Percentiles rank a stretch among this genome's conserved stretches.
Conservation (phyloP, 805 yeast species). For the Diddensiella santjacobensis region DNA sequence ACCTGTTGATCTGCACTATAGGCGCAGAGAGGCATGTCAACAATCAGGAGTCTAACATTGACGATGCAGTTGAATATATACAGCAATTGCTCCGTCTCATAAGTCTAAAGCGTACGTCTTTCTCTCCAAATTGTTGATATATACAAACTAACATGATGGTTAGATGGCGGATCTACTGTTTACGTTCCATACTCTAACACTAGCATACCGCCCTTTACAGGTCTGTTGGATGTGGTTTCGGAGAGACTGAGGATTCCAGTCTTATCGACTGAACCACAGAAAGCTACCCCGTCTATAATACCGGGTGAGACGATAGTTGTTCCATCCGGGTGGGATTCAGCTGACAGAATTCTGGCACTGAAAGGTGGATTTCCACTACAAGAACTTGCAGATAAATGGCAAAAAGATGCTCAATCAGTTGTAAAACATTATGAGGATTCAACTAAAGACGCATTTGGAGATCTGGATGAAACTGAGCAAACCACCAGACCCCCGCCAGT, state of each 20-base stretch:
- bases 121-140: constrained; percentile 6
- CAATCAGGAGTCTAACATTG: constrained; percentile 10
- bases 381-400: constrained; percentile 25
- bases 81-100: constrained; percentile 31
- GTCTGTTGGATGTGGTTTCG: constrained; percentile 18
- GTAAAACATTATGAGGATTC: neutral
- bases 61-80: constrained; percentile 27
- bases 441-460: neutral
- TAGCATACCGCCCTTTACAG: constrained; percentile 4
- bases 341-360: constrained; percentile 29
- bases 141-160: neutral
- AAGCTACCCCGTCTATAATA: constrained; percentile 22
- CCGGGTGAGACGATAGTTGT: constrained; percentile 24
- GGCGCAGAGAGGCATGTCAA: constrained; percentile 18
- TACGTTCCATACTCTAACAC: constrained; percentile 13
- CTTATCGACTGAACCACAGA: constrained; percentile 15
- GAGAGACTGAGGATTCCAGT: constrained; percentile 23
- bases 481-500: neutral
- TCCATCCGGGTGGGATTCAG: constrained; percentile 37
- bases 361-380: constrained; percentile 24
- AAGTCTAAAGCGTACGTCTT: constrained; percentile 19
- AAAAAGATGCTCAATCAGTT: neutral
- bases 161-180: constrained; percentile 12
- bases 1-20: constrained; percentile 24
- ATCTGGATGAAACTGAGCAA: neutral